Evolutionary conservation across 768 basidiomycete genomes (phyloP).

Genomic region (Suillus alpinus): DNA sequence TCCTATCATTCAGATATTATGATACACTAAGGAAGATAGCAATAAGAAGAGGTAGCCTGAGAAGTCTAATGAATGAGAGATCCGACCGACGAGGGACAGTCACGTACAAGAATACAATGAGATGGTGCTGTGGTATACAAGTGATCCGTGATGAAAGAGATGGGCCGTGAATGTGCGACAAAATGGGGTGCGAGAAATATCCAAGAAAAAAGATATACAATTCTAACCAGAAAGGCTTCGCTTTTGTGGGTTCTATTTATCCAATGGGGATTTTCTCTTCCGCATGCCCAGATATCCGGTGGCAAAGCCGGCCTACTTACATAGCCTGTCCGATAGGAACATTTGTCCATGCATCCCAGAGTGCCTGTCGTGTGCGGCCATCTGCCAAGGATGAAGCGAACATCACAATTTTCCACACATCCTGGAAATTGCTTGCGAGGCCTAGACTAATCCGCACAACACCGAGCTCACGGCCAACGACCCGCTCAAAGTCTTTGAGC

Average conservation of each 20-base stretch:
- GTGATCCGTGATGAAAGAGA: neutral
- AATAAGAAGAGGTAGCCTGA: neutral
- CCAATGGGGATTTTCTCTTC: neutral
- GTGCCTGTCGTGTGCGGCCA: conserved; percentile 30
- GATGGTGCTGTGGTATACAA: neutral
- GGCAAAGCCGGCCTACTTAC: conserved; percentile 10
- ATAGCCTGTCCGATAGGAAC: conserved; percentile 34
- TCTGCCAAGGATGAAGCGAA: conserved; percentile 47
- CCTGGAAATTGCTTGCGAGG: conserved; percentile 74
- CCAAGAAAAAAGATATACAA: neutral
- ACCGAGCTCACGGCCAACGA: conserved; percentile 66
- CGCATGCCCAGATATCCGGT: neutral
- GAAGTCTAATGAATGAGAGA: neutral
- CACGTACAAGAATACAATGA: neutral
- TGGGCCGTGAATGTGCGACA: neutral
- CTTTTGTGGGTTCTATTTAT: neutral
- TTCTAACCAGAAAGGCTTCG: neutral
- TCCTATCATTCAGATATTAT: neutral
- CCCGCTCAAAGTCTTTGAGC: conserved; percentile 56
- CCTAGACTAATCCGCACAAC: conserved; percentile 79
- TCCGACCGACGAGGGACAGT: neutral
- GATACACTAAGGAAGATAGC: neutral
- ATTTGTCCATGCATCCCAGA: conserved; percentile 42
- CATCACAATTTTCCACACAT: conserved; percentile 58
- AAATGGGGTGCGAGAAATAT: neutral